Conservation (phyloP, 257 asterid genomes). For the Petrea volubilis region DNA sequence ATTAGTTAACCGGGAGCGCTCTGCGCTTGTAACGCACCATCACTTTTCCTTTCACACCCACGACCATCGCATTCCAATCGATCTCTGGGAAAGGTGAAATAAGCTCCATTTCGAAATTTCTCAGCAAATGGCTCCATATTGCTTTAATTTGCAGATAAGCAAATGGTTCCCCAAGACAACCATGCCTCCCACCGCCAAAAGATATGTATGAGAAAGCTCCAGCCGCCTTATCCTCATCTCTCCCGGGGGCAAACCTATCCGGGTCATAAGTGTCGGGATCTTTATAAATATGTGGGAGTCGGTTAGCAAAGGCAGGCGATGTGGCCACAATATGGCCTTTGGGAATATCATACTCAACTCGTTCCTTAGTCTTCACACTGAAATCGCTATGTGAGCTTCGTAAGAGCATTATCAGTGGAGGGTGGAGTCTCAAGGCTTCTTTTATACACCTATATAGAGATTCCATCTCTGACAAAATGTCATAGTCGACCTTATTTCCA, state of each 20-base stretch:
- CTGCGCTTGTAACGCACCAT: slow-evolving; percentile 61
- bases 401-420: slow-evolving; percentile 89
- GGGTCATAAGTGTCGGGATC: slow-evolving; percentile 82
- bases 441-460: slow-evolving; percentile 77
- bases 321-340: slow-evolving; percentile 68
- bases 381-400: slow-evolving; percentile 86
- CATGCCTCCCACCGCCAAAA: slow-evolving; percentile 96
- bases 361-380: slow-evolving; percentile 75
- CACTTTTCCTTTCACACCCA: slow-evolving; percentile 61
- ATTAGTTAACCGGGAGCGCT: slow-evolving; percentile 27
- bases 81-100: slow-evolving; percentile 56
- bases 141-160: slow-evolving; percentile 95
- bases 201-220: slow-evolving; percentile 94
- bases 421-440: slow-evolving; percentile 93
- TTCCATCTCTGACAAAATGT: slow-evolving; percentile 90
- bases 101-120: slow-evolving; percentile 78
- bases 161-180: slow-evolving; percentile 93
- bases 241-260: slow-evolving; percentile 77
- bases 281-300: slow-evolving; percentile 67
- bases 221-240: slow-evolving; percentile 91
- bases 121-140: slow-evolving; percentile 93
- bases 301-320: slow-evolving; percentile 58
- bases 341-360: slow-evolving; percentile 69
- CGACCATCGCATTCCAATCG: slow-evolving; percentile 66
- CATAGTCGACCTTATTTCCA: slow-evolving; percentile 79